Conservation (phyloP, 768 basidiomycete species). For the Kwoniella bestiolae region DNA sequence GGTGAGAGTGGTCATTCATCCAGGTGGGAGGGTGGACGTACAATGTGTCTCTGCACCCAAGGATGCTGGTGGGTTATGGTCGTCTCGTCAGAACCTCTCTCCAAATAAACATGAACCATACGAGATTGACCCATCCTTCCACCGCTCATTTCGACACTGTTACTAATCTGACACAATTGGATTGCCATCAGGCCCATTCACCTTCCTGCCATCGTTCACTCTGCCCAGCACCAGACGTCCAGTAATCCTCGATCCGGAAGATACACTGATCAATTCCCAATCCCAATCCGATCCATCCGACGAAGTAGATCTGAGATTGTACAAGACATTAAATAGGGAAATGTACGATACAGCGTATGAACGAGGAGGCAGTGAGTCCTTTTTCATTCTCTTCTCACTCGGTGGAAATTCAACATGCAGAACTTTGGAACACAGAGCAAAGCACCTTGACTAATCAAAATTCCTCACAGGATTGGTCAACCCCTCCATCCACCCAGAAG, state of each 20-base stretch:
- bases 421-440: no score
- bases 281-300: constrained; percentile 12
- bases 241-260: constrained; percentile 28
- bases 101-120: background rate
- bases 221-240: constrained; percentile 17
- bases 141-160: no score
- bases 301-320: constrained; percentile 29
- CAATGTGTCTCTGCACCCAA: constrained; percentile 34
- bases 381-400: background rate
- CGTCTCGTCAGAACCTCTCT: background rate
- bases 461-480: background rate
- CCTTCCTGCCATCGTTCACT: background rate
- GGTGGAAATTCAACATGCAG: background rate
- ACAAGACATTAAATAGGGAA: constrained; percentile 39
- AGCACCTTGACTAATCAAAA: no score
- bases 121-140: no score
- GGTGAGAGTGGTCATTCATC: constrained; percentile 40
- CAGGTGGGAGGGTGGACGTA: constrained; percentile 29
- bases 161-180: background rate
- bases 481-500: constrained; percentile 31
- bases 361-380: constrained; percentile 26
- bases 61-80: constrained; percentile 25
- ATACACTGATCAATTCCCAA: background rate
- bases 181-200: constrained; percentile 32
- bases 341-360: constrained; percentile 38